These are phyloP conservation scores for Aurifilum marmelostoma DNA, from an alignment of 2,329 filamentous ascomycete species.

Conservation along the genomic window DNA sequence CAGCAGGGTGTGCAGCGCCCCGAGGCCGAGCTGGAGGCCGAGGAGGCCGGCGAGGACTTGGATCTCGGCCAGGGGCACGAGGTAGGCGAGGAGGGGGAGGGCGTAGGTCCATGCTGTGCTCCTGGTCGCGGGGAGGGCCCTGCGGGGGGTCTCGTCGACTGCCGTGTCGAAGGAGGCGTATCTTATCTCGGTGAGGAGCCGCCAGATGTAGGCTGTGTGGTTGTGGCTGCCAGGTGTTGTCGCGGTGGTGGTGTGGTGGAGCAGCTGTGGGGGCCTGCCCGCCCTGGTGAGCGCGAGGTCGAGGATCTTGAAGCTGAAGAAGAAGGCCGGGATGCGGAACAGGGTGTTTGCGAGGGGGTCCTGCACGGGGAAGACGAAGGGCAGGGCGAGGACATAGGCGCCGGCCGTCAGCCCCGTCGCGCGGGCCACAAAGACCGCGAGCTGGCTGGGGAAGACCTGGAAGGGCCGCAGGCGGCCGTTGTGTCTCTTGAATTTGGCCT, in stretches of 20 bases:
- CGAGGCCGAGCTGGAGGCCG: constrained; percentile 11
- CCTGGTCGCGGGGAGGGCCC: not conserved
- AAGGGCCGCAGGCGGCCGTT: not conserved
- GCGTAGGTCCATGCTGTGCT: not conserved
- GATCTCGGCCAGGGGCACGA: constrained; percentile 8
- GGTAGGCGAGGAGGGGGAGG: constrained; percentile 7
- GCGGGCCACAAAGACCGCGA: constrained; percentile 2
- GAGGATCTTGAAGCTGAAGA: constrained; percentile 19
- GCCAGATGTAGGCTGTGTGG: constrained; percentile 6
- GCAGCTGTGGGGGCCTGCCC: constrained; percentile 9
- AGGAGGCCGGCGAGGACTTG: constrained; percentile 15
- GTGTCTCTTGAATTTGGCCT: not conserved
- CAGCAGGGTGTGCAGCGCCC: constrained; percentile 5
- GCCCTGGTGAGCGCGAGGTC: constrained; percentile 16
- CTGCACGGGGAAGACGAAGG: not conserved
- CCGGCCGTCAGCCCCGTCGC: constrained; percentile 2
- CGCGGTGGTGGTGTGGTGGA: too few species aligned
- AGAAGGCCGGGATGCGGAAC: constrained; percentile 20
- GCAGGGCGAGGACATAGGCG: constrained; percentile 10
- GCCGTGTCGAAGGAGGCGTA: constrained; percentile 21
- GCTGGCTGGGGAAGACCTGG: constrained; percentile 5
- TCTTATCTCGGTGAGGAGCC: constrained; percentile 14
- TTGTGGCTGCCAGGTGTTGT: too few species aligned
- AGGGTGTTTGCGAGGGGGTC: not conserved
- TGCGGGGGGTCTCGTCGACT: constrained; percentile 12